These are phyloP conservation scores for Chrysanthemum makinoi DNA, from an alignment of 129 eudicot genomes.

Conservation along the genomic window DNA sequence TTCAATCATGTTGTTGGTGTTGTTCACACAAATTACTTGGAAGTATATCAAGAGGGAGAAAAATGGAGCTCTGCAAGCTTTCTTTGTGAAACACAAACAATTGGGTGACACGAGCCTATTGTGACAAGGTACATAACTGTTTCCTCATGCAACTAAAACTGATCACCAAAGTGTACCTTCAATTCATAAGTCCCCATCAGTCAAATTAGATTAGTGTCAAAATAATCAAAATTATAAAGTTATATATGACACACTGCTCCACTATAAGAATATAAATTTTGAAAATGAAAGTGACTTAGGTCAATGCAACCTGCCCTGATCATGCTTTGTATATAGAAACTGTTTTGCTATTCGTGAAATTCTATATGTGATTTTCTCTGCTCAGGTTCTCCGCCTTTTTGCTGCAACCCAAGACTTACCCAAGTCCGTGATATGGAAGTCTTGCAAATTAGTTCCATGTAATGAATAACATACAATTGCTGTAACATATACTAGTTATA, in stretches of 20 bases:
- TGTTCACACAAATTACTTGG: slow-evolving; percentile 94
- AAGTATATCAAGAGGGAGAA: slow-evolving; percentile 91
- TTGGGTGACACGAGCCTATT: slow-evolving; percentile 74
- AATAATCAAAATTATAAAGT: too few species aligned
- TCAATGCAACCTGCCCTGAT: too few species aligned
- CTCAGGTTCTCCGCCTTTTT: slow-evolving; percentile 89
- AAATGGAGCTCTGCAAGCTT: slow-evolving; percentile 91
- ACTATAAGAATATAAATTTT: too few species aligned
- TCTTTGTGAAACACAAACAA: slow-evolving; percentile 86
- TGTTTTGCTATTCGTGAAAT: slow-evolving; percentile 1
- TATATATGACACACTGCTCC: too few species aligned
- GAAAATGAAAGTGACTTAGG: too few species aligned
- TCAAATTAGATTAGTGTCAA: too few species aligned
- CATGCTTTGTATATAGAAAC: neutral
- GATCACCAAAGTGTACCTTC: too few species aligned
- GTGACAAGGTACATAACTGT: slow-evolving; percentile 66
- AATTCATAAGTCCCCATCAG: too few species aligned
- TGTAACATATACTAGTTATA: too few species aligned
- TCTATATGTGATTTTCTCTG: neutral
- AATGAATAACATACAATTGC: too few species aligned
- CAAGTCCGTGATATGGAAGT: slow-evolving; percentile 73
- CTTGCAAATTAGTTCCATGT: too few species aligned
- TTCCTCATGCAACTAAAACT: too few species aligned
- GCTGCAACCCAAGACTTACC: slow-evolving; percentile 98
- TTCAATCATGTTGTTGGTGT: slow-evolving; percentile 98